Evolutionary conservation across 1,284 basidiomycete genomes (phyloP).

Genomic region (Schizophyllum commune): DNA sequence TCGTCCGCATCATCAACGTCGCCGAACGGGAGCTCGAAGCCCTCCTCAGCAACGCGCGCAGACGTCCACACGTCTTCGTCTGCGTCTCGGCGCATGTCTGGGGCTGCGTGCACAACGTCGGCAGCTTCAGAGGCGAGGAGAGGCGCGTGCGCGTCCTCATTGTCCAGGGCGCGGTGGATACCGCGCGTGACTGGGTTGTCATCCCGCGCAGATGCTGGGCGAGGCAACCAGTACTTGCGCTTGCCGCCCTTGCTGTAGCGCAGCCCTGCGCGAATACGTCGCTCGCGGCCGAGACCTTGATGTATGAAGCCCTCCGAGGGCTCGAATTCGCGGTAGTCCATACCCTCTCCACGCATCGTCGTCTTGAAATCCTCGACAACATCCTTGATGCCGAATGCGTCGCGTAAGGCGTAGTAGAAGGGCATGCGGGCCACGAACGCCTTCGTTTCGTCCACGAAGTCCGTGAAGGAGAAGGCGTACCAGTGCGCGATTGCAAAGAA

Average conservation of each 20-base stretch:
- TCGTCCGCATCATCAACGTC: slow-evolving; percentile 50
- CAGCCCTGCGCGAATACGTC: slow-evolving; percentile 82
- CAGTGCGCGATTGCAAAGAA: slow-evolving; percentile 92
- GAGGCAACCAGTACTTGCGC: slow-evolving; percentile 86
- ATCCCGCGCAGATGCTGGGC: slow-evolving; percentile 33
- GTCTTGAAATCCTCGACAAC: slow-evolving; percentile 81
- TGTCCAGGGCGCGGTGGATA: slow-evolving; percentile 34
- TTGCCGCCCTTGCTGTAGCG: slow-evolving; percentile 87
- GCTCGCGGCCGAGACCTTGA: slow-evolving; percentile 73
- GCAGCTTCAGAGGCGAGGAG: slow-evolving; percentile 61
- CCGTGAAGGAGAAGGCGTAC: slow-evolving; percentile 80
- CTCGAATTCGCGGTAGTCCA: slow-evolving; percentile 94
- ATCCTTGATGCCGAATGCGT: slow-evolving; percentile 83
- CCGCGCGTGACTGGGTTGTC: slow-evolving; percentile 31
- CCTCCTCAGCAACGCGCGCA: slow-evolving; percentile 36
- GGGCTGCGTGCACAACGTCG: slow-evolving; percentile 58
- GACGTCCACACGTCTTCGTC: slow-evolving; percentile 32
- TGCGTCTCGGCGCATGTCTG: slow-evolving; percentile 41
- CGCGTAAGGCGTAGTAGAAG: slow-evolving; percentile 79
- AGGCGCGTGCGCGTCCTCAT: slow-evolving; percentile 71
- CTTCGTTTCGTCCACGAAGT: slow-evolving; percentile 68
- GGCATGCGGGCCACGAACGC: slow-evolving; percentile 82
- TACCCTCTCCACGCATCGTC: slow-evolving; percentile 83
- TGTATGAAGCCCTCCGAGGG: slow-evolving; percentile 92
- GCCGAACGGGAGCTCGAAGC: slow-evolving; percentile 61